Evolutionary conservation across 1,139 yeast genomes (phyloP), one percentile per base, ranked within the genome.

Genomic region (Blastobotrys apis): DNA sequence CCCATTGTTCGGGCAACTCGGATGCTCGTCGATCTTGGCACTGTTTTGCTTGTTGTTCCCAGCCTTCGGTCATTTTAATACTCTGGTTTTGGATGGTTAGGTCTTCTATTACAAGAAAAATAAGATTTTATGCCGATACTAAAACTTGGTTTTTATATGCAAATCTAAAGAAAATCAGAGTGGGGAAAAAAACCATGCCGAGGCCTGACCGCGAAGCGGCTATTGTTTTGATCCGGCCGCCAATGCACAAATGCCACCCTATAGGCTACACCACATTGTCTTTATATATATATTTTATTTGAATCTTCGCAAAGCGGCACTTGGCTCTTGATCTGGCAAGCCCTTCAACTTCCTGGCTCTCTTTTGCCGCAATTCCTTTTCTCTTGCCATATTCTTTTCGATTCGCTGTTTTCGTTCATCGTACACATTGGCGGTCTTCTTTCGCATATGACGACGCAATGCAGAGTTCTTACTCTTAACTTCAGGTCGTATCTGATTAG

Each of bases 351-450:
- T 20, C 8, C 47, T 36, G 13, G 40, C 45, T 31, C 52, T 73
- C 61, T 77, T 75, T 54, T 75, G 75, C 63, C 96, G 81, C 30
- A 80, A 72, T 44, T 77, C 77, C 65, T 87, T 84, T 64, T 92
- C 97, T 57, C 73, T 73, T 60, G 74, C 75, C 61, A 86, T 71
- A 57, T 85, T 85, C 51, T 76, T 77, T 62, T 92, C 94, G n/a
- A 86, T 72, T 55, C 95, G 80, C 63, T 84, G 60, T 58, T 82
- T 83, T 57, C 97, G 80, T 63, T 90, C 90, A 63, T 88, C 96
- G 52, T 90, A 79, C 43, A 90, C 92, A 60, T 88, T 87, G 63
- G 78, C 80, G 44, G 82, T 80, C 75, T 84, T 84, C 74, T 86
- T 92, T 63, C 96, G 80, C 65, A 86, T 69, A 61, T 81, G 81